phyloP scores from a whole-genome alignment of 1,284 basidiomycete genomes.

The Serendipita sp. region DNA sequence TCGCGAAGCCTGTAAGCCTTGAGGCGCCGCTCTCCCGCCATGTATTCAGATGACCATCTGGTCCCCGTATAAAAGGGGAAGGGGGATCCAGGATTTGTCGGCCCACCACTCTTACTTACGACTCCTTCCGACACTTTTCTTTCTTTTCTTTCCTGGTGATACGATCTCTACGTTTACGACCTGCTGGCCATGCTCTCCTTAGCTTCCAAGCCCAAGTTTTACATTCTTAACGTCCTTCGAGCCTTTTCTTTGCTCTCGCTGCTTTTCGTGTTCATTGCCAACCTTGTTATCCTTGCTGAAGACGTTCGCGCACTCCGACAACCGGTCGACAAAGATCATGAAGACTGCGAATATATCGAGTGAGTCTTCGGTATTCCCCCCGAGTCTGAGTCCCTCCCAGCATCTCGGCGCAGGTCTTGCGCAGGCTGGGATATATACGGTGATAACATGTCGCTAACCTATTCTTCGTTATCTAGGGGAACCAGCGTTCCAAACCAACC shows the following conservation, averaged over 20 bases:
- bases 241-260: constrained; percentile 63
- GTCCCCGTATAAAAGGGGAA: not conserved
- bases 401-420: not conserved
- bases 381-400: not conserved
- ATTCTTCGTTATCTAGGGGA: constrained; percentile 26
- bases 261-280: constrained; percentile 30
- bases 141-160: not conserved
- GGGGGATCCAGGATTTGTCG: not conserved
- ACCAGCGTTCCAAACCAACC: constrained; percentile 76
- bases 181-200: constrained; percentile 5
- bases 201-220: constrained; percentile 32
- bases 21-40: not conserved
- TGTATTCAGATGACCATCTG: too few relatives aligned
- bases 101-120: not conserved
- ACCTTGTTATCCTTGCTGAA: constrained; percentile 62
- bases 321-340: constrained; percentile 33
- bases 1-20: too few relatives aligned
- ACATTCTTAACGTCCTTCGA: constrained; percentile 70
- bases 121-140: not conserved
- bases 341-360: constrained; percentile 62
- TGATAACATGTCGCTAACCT: not conserved
- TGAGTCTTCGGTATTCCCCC: constrained; percentile 24
- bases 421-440: not conserved
- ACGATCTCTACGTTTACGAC: too few relatives aligned
- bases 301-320: constrained; percentile 65